Evolutionary conservation across 73 alveolate species (phyloP).

Genomic region (Tetrahymena elliotti): DNA sequence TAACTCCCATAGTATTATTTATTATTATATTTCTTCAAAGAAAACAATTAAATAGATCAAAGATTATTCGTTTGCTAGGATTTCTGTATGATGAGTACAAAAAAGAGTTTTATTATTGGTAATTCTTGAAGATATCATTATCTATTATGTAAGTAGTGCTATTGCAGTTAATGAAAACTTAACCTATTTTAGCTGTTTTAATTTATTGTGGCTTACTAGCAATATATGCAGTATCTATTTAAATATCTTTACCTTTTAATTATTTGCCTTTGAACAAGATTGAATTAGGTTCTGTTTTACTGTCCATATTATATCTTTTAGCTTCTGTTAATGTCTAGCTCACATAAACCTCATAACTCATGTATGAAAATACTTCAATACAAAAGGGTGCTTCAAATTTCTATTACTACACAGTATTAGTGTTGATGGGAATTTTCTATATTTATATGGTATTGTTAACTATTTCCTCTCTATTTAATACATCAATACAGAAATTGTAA

Average conservation of each 20-base stretch:
- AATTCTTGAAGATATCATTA: not conserved
- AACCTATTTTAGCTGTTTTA: not conserved
- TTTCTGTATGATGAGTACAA: not conserved
- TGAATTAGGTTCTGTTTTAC: not conserved
- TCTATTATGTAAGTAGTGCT: not conserved
- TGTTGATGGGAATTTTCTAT: not conserved
- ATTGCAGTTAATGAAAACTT: not conserved
- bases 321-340: not conserved
- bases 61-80: not conserved
- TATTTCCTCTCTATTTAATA: not conserved
- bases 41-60: not conserved
- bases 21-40: not conserved
- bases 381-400: too few relatives aligned
- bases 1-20: not conserved
- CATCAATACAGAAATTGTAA: not conserved
- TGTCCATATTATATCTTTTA: not conserved
- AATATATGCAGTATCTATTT: not conserved
- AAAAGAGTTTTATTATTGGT: not conserved
- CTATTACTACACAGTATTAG: not conserved
- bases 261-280: not conserved
- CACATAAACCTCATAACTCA: not conserved
- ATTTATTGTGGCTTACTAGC: not conserved
- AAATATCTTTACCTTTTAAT: not conserved
- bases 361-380: too few relatives aligned
- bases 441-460: not conserved